These are phyloP conservation scores for Ogataea pilisensis DNA, from an alignment of 805 yeast genomes.

Conservation along the genomic window DNA sequence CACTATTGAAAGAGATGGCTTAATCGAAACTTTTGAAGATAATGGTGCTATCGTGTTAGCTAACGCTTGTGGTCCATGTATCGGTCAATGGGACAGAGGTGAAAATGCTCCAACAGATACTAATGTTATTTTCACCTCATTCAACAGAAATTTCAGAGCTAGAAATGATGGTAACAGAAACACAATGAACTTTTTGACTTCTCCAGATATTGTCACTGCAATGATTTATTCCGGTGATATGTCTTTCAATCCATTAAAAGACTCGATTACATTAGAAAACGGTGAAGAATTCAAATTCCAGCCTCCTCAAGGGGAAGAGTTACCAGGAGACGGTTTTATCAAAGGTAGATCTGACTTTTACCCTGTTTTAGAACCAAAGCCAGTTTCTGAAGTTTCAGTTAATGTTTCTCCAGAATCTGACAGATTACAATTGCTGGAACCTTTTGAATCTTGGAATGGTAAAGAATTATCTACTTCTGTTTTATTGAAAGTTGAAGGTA, in stretches of 20 bases:
- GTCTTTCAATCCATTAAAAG: constrained; percentile 93
- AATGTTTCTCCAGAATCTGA: constrained; percentile 79
- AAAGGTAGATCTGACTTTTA: constrained; percentile 65
- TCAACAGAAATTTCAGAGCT: constrained; percentile 97
- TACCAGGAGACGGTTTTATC: constrained; percentile 87
- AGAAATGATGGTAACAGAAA: constrained; percentile 98
- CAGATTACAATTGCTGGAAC: constrained; percentile 86
- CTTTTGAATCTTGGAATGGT: constrained; percentile 84
- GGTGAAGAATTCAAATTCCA: constrained; percentile 87
- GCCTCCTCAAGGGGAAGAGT: constrained; percentile 87
- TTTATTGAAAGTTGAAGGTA: constrained; percentile 89
- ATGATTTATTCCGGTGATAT: constrained; percentile 95
- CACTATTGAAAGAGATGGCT: constrained; percentile 95
- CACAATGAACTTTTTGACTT: constrained; percentile 94
- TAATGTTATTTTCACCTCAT: constrained; percentile 95
- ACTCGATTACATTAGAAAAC: constrained; percentile 78
- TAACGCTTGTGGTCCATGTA: constrained; percentile 99
- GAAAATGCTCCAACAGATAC: constrained; percentile 87
- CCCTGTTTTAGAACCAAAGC: constrained; percentile 53
- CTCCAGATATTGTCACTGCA: constrained; percentile 95
- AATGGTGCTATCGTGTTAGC: constrained; percentile 94
- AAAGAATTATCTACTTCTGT: constrained; percentile 75
- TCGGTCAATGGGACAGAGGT: constrained; percentile 97
- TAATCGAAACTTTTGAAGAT: constrained; percentile 79
- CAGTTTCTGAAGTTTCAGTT: constrained; percentile 47